Evolutionary conservation across 805 yeast species (phyloP).

Genomic region (Blastobotrys robertii): DNA sequence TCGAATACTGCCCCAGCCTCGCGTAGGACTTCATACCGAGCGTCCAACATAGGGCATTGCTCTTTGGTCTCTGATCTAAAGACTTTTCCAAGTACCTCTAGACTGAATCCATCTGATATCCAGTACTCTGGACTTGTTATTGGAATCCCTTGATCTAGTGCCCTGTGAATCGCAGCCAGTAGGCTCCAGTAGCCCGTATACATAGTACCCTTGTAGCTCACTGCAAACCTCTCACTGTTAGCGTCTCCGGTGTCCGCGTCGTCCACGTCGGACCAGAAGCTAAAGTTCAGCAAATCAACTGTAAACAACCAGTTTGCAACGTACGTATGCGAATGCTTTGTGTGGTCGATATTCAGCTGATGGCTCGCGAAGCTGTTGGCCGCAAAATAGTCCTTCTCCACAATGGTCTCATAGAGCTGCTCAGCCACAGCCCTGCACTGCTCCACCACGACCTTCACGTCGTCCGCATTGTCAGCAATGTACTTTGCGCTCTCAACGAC

Average conservation of each 20-base stretch:
- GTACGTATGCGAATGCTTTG: neutral
- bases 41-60: slow-evolving; percentile 27
- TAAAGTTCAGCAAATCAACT: slow-evolving; percentile 34
- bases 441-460: slow-evolving; percentile 23
- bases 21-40: slow-evolving; percentile 26
- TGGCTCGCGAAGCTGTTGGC: slow-evolving; percentile 31
- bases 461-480: slow-evolving; percentile 19
- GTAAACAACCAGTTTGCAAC: slow-evolving; percentile 33
- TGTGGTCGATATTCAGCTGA: slow-evolving; percentile 24
- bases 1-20: slow-evolving; percentile 29
- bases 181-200: slow-evolving; percentile 40
- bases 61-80: slow-evolving; percentile 28
- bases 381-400: slow-evolving; percentile 19
- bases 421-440: slow-evolving; percentile 27
- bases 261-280: slow-evolving; percentile 35
- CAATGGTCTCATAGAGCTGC: slow-evolving; percentile 22
- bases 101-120: slow-evolving; percentile 20
- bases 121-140: slow-evolving; percentile 31
- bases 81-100: slow-evolving; percentile 19
- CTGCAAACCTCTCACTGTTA: slow-evolving; percentile 26
- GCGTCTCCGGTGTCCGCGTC: slow-evolving; percentile 23
- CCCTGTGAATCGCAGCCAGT: slow-evolving; percentile 34
- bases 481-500: slow-evolving; percentile 23
- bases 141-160: slow-evolving; percentile 30
- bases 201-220: slow-evolving; percentile 23